Conservation (phyloP, 129 eudicot genomes). For the Heracleum sosnowskyi region DNA sequence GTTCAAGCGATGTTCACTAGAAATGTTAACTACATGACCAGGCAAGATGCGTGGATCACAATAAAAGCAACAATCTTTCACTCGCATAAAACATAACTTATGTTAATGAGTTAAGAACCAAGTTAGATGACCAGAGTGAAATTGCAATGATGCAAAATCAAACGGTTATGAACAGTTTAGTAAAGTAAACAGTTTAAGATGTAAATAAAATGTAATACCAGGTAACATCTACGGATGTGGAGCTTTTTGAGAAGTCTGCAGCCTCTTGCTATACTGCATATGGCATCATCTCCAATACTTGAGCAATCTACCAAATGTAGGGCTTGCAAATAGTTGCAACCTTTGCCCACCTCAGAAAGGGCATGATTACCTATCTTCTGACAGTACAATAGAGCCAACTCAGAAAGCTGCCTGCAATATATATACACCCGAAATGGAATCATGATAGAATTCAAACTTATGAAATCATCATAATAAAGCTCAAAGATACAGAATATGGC, state of each 20-base stretch:
- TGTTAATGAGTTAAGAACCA: not conserved
- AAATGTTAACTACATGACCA: not conserved
- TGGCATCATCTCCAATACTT: slow-evolving; percentile 76
- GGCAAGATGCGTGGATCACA: not conserved
- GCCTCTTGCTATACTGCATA: slow-evolving; percentile 71
- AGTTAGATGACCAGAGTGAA: not conserved
- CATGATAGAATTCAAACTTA: not conserved
- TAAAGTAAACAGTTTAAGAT: not conserved
- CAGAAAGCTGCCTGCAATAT: slow-evolving; percentile 68
- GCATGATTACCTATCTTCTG: slow-evolving; percentile 66
- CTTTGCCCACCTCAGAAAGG: slow-evolving; percentile 76
- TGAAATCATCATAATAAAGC: not conserved
- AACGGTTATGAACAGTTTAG: not conserved
- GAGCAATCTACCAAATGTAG: slow-evolving; percentile 89
- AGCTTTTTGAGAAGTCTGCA: slow-evolving; percentile 69
- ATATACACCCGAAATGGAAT: not conserved
- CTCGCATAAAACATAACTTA: not conserved
- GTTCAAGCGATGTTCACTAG: not conserved
- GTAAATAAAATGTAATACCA: slow-evolving; percentile 31
- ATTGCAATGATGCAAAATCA: not conserved
- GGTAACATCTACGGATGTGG: slow-evolving; percentile 87
- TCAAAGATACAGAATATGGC: not conserved
- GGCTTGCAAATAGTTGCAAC: slow-evolving; percentile 81
- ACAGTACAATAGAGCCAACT: slow-evolving; percentile 79
- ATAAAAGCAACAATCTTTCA: not conserved